Evolutionary conservation across 768 basidiomycete genomes (phyloP).

Genomic region (Suillus subaureus): DNA sequence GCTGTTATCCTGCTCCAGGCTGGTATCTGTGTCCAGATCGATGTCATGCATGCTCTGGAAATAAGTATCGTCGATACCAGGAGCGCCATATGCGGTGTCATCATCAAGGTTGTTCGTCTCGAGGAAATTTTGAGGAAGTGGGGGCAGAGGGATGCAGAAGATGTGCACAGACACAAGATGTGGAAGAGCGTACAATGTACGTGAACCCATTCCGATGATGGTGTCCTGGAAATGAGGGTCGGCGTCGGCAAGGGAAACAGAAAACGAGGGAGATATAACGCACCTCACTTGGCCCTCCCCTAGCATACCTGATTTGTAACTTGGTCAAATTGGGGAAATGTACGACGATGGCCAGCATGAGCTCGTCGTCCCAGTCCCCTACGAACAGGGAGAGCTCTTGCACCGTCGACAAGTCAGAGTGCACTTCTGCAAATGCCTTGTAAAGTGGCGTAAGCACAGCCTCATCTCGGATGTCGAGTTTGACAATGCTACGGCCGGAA

Average conservation of each 20-base stretch:
- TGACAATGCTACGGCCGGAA: conserved; percentile 16
- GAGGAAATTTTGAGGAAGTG: conserved; percentile 5
- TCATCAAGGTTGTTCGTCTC: neutral
- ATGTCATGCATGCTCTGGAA: conserved; percentile 14
- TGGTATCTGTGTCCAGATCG: conserved; percentile 18
- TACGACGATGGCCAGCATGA: conserved; percentile 43
- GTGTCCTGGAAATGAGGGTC: conserved; percentile 30
- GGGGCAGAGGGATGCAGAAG: conserved; percentile 21
- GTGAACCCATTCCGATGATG: conserved; percentile 45
- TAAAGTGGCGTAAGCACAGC: conserved; percentile 23
- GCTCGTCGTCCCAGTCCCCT: conserved; percentile 49
- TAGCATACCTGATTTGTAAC: conserved; percentile 42
- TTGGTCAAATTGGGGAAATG: conserved; percentile 40
- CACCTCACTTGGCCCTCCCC: conserved; percentile 44
- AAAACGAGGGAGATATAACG: conserved; percentile 15
- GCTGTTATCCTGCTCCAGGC: neutral
- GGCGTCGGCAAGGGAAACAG: neutral
- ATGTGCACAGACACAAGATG: conserved; percentile 41
- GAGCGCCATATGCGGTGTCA: conserved; percentile 10
- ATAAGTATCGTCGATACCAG: neutral
- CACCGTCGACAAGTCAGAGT: conserved; percentile 14
- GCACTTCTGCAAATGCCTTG: conserved; percentile 21
- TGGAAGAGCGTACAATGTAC: conserved; percentile 40
- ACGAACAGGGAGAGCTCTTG: conserved; percentile 37
- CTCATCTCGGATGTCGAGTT: conserved; percentile 29